Evolutionary conservation across 2,329 filamentous ascomycete genomes (phyloP).

Genomic region (Diaporthe australafricana): DNA sequence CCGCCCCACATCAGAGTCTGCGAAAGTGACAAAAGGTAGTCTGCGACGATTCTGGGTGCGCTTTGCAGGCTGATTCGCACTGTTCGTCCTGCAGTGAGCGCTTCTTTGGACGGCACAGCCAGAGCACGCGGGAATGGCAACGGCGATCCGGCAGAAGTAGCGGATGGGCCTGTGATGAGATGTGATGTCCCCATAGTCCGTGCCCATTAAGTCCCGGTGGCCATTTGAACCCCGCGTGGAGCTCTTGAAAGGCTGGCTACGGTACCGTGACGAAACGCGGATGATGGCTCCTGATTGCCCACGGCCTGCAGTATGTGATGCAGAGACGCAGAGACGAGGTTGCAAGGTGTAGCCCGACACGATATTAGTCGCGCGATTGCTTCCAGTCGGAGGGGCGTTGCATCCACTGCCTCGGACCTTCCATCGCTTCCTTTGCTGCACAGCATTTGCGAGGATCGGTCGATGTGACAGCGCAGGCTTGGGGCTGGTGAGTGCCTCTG

Average conservation of each 20-base stretch:
- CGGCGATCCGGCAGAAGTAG: slow-evolving; percentile 10
- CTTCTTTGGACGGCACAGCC: not conserved
- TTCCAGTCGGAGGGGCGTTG: slow-evolving; percentile 4
- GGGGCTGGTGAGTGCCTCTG: not conserved
- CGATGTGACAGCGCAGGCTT: not conserved
- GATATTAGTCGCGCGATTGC: slow-evolving; percentile 11
- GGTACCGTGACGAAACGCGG: slow-evolving; percentile 6
- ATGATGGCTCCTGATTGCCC: slow-evolving; percentile 7
- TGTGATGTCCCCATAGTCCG: slow-evolving; percentile 13
- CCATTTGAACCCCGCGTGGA: not conserved
- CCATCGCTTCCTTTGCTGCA: slow-evolving; percentile 16
- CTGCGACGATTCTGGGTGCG: not conserved
- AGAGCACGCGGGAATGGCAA: slow-evolving; percentile 23
- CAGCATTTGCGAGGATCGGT: not conserved
- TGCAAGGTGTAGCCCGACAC: slow-evolving; percentile 22
- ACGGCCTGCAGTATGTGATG: slow-evolving; percentile 5
- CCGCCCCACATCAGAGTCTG: not conserved
- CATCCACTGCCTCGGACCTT: slow-evolving; percentile 20
- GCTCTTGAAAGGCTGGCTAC: not conserved
- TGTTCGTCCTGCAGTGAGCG: not conserved
- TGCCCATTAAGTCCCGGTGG: slow-evolving; percentile 12
- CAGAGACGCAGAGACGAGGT: slow-evolving; percentile 11
- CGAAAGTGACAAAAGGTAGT: not conserved
- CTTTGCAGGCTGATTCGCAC: slow-evolving; percentile 1
- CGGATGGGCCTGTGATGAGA: slow-evolving; percentile 17